Evolutionary conservation across 805 yeast species (phyloP).

Genomic region (Dipodascopsis uninucleata): DNA sequence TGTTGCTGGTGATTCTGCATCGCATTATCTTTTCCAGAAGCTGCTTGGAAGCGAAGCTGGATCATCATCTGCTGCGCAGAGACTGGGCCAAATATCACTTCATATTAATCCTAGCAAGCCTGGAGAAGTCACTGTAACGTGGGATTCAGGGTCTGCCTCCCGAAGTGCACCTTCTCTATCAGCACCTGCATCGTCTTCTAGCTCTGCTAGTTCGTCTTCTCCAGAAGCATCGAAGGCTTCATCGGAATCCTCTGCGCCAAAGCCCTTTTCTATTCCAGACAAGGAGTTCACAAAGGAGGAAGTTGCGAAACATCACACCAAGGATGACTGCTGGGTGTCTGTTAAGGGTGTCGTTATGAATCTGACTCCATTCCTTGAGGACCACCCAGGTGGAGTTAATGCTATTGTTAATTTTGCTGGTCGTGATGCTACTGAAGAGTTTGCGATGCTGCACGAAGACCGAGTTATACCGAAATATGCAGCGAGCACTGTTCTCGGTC

Average conservation of each 20-base stretch:
- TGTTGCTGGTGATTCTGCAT: conserved; percentile 43
- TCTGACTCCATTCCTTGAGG: conserved; percentile 50
- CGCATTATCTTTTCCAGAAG: conserved; percentile 37
- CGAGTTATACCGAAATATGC: conserved; percentile 51
- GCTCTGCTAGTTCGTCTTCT: conserved; percentile 8
- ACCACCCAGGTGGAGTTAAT: conserved; percentile 66
- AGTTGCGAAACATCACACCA: conserved; percentile 45
- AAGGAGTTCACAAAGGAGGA: conserved; percentile 45
- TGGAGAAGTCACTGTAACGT: conserved; percentile 28
- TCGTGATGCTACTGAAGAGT: conserved; percentile 65
- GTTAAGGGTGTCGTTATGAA: conserved; percentile 66
- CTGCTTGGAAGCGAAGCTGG: conserved; percentile 32
- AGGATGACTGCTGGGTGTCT: conserved; percentile 71
- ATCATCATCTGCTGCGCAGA: conserved; percentile 34
- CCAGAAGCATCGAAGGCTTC: conserved; percentile 18
- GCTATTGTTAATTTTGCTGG: conserved; percentile 74
- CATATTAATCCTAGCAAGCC: conserved; percentile 36
- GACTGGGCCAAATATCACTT: conserved; percentile 44
- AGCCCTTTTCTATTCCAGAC: conserved; percentile 43
- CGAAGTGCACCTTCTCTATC: conserved; percentile 13
- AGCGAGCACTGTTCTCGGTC: conserved; percentile 47
- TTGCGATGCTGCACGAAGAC: conserved; percentile 63
- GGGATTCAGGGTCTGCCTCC: conserved; percentile 21
- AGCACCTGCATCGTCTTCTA: conserved; percentile 1
- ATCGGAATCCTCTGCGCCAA: conserved; percentile 11